These are phyloP conservation scores for Ministeria vibrans DNA, from an alignment of 78 protist genomes.

Conservation along the genomic window DNA sequence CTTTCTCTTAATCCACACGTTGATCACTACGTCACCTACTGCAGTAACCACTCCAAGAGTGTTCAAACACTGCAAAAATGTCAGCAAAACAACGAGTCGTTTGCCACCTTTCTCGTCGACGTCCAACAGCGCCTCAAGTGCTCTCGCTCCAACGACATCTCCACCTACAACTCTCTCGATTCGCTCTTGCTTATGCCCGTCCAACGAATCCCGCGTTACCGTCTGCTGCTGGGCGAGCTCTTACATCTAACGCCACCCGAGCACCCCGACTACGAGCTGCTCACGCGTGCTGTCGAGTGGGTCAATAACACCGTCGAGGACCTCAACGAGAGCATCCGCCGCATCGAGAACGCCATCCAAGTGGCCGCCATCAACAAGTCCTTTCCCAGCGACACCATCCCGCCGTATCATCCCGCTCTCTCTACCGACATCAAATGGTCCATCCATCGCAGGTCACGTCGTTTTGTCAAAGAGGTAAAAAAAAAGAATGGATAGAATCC, in stretches of 20 bases:
- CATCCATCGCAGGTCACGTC: too few species aligned
- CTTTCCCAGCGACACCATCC: not conserved
- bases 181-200: conserved; percentile 28
- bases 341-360: not conserved
- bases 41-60: not conserved
- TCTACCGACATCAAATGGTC: too few species aligned
- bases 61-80: not conserved
- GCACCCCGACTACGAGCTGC: conserved; percentile 1
- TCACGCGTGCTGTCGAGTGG: not conserved
- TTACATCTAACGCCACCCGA: not conserved
- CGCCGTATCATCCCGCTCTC: too few species aligned
- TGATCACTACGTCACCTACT: not conserved
- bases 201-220: conserved; percentile 26
- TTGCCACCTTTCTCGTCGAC: not conserved
- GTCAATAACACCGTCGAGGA: not conserved
- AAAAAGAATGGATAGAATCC: too few species aligned
- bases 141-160: not conserved
- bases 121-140: not conserved
- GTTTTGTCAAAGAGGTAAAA: too few species aligned
- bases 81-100: not conserved
- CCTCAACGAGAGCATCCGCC: conserved; percentile 5
- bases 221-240: conserved; percentile 13
- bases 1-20: not conserved
- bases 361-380: not conserved
- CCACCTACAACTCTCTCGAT: not conserved